phyloP scores from a whole-genome alignment of 192 early-diverging fungal species.

The Coemansia sp. region DNA sequence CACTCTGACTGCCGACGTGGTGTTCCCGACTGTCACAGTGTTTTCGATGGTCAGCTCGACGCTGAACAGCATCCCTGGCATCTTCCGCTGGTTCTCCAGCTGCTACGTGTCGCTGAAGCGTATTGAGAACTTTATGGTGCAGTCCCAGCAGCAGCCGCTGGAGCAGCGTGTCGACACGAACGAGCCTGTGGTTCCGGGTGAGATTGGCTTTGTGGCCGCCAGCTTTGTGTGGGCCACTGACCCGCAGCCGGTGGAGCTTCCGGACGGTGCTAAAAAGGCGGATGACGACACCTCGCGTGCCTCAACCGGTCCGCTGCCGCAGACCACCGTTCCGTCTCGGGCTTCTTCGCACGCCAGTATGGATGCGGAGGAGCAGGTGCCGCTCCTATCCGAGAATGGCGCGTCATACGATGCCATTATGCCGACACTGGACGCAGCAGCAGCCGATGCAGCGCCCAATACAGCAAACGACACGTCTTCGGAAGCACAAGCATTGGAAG shows the following conservation, averaged over 20 bases:
- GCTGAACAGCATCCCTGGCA: constrained; percentile 61
- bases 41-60: constrained; percentile 69
- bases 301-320: background rate
- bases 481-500: background rate
- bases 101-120: constrained; percentile 67
- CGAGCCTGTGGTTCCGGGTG: constrained; percentile 1
- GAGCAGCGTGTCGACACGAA: constrained; percentile 29
- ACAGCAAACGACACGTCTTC: background rate
- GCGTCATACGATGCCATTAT: constrained; percentile 2
- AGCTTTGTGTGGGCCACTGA: constrained; percentile 43
- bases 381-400: constrained; percentile 12
- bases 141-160: constrained; percentile 65
- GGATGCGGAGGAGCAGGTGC: constrained; percentile 11
- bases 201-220: constrained; percentile 39
- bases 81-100: constrained; percentile 59
- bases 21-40: constrained; percentile 71
- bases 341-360: background rate
- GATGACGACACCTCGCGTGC: background rate
- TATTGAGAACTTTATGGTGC: constrained; percentile 72
- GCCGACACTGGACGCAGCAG: background rate
- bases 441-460: background rate
- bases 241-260: background rate
- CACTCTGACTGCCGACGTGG: constrained; percentile 62
- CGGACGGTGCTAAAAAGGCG: background rate
- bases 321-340: constrained; percentile 1